These are phyloP conservation scores for Cercospora sp. DNA, from an alignment of 2,329 filamentous ascomycete species.

Conservation along the genomic window DNA sequence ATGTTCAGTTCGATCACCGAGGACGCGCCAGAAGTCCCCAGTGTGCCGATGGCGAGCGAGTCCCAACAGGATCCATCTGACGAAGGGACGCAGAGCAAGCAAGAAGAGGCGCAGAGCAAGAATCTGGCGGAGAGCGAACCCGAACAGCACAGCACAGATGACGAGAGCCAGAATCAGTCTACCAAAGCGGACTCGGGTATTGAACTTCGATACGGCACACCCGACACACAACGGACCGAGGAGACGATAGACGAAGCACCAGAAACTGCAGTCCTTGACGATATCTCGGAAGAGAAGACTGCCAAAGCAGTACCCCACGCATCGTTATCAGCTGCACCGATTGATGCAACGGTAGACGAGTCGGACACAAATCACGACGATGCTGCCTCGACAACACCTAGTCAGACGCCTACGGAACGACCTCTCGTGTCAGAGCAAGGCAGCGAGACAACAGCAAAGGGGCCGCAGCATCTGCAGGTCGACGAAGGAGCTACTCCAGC, in stretches of 20 bases:
- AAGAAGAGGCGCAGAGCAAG: neutral
- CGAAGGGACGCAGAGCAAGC: conserved; percentile 19
- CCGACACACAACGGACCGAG: conserved; percentile 19
- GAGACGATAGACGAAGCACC: conserved; percentile 16
- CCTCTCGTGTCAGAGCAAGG: conserved; percentile 6
- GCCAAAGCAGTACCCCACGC: neutral
- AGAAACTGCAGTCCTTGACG: neutral
- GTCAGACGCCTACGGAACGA: conserved; percentile 21
- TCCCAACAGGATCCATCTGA: neutral
- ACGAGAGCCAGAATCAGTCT: conserved; percentile 31
- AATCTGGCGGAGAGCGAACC: conserved; percentile 20
- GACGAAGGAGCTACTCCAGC: conserved; percentile 26
- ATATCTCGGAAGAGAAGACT: neutral
- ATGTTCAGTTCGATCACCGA: conserved; percentile 17
- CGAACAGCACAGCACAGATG: conserved; percentile 20
- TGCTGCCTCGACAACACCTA: conserved; percentile 16
- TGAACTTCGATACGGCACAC: conserved; percentile 47
- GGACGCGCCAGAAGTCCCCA: conserved; percentile 25
- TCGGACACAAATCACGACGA: conserved; percentile 11
- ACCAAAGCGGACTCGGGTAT: conserved; percentile 59
- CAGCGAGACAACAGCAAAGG: conserved; percentile 7
- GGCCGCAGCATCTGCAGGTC: conserved; percentile 25
- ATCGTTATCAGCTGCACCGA: neutral
- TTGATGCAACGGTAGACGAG: conserved; percentile 1
- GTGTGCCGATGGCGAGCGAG: conserved; percentile 17